Base-by-base conservation (phyloP, 768 basidiomycete genomes). In the Xanthoconium stramineum region DNA sequence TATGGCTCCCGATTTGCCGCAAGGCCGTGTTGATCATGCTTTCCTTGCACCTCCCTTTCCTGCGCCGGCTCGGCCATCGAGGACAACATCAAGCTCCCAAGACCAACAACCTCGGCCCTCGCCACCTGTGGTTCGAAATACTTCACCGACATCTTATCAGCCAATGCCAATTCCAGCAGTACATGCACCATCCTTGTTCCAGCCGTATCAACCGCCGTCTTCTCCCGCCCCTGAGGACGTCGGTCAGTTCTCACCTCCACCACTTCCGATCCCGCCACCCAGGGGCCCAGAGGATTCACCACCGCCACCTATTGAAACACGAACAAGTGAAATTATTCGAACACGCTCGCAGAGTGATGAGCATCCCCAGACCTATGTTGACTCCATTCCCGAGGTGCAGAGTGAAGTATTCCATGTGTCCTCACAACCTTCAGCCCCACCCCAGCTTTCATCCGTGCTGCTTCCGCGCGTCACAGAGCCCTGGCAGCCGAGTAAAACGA, bases 231-330 rank as follows among this genome's bases (percentile, higher is more conserved):
- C 56, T 20, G 66, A 59, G 33, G 65, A 61, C 6, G 24, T 20
- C 50, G 61, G 57, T 47, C 57, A 63, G 35, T 69, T 33, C 45
- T 71, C 69, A 12, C 69, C 69, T 17, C 69, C 69, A 28, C 65
- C 69, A 1, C 50, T 71, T 13, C 71, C 65, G 9, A 51, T 71
- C 45, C 69, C 71, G 1, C 69, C 69, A 1, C 69, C 69, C 10
- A 59, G 65, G 50, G 52, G 63, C 15, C 50, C 36, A 15, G 68
- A 70, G 37, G 59, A 66, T 49, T 63, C 55, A 30, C 61, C 64
- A 0, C 56, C 61, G 3, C 63, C 50, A 35, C 47, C 58, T 14
- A 65, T 70, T 12, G 66, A 66, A 35, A 60, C 28, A n/a, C 66
- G 69, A n/a, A 30, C 46, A 10, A 66, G 60, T 19, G 68, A 69